phyloP scores from a whole-genome alignment of 306 rosid genomes.

The Fagus sylvatica region DNA sequence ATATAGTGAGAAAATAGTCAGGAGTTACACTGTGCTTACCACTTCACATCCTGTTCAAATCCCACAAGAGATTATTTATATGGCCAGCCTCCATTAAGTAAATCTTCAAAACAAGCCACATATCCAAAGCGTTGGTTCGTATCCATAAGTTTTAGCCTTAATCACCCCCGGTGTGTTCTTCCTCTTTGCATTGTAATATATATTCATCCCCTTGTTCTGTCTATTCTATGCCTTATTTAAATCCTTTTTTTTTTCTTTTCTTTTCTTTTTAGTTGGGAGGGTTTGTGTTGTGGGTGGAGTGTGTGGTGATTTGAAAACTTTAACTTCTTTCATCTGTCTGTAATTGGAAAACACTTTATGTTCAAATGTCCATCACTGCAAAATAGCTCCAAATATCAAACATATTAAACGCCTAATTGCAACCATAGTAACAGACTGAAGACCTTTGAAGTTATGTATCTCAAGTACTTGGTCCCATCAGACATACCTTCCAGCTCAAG shows the following conservation, averaged over 20 bases:
- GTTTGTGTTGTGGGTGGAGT: no score
- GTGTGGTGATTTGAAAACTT: neutral
- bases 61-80: slow-evolving; percentile 2
- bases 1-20: neutral
- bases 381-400: neutral
- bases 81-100: neutral
- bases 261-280: no score
- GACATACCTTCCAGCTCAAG: slow-evolving; percentile 85
- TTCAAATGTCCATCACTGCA: neutral
- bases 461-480: neutral
- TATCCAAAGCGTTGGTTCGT: neutral
- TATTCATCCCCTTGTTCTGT: neutral
- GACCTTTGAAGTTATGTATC: neutral
- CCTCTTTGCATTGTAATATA: neutral
- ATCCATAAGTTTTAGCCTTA: no score
- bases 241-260: no score
- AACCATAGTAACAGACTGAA: neutral
- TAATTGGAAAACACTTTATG: neutral
- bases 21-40: slow-evolving; percentile 44
- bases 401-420: neutral
- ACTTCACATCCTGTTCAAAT: slow-evolving; percentile 74
- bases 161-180: no score
- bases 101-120: neutral
- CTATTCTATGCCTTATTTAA: neutral
- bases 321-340: neutral